Conservation (phyloP, 139 green algal species). For the Micractinium conductrix region DNA sequence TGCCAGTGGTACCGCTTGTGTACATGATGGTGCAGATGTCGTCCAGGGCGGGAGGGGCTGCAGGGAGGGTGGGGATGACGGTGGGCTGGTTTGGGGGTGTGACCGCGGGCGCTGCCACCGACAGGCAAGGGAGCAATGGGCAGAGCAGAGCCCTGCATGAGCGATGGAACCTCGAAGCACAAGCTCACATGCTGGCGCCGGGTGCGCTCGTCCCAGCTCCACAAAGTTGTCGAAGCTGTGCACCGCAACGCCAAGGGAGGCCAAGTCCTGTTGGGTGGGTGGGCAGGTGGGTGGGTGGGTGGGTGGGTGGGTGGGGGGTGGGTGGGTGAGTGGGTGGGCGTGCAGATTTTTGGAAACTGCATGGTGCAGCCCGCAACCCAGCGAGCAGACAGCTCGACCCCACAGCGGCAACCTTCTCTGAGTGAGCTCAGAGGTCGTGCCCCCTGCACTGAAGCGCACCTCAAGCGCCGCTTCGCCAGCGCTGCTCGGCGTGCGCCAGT, state of each 20-base stretch:
- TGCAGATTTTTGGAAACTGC: not conserved
- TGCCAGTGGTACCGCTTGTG: constrained; percentile 73
- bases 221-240: constrained; percentile 26
- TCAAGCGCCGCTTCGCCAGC: not conserved
- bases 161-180: too few species aligned
- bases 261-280: not conserved
- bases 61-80: not conserved
- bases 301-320: too few species aligned
- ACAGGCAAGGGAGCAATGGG: not conserved
- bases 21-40: constrained; percentile 95
- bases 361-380: too few species aligned
- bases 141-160: not conserved
- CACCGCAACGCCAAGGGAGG: not conserved
- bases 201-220: not conserved
- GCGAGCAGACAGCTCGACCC: not conserved
- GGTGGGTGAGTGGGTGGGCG: not conserved
- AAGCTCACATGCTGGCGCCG: not conserved
- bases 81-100: too few species aligned
- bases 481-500: constrained; percentile 68
- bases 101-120: too few species aligned
- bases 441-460: not conserved
- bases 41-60: constrained; percentile 65
- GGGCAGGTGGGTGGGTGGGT: not conserved
- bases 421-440: too few species aligned
- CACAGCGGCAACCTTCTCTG: too few species aligned